Evolutionary conservation across 2,329 filamentous ascomycete species (phyloP).

Genomic region (Colletotrichum lupini): DNA sequence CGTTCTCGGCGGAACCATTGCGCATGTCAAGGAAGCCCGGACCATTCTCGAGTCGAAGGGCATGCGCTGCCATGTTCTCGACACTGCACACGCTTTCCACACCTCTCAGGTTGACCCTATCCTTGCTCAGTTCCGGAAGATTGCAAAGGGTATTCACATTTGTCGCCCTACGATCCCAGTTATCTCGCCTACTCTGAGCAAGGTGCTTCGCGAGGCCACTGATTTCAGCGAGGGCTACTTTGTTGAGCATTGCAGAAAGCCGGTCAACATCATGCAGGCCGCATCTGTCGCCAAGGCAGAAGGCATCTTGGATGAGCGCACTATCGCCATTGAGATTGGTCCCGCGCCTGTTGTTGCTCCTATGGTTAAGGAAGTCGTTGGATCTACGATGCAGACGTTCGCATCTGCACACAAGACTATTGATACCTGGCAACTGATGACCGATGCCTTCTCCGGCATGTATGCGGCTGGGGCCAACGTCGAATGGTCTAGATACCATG

Average conservation of each 20-base stretch:
- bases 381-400: slow-evolving; percentile 59
- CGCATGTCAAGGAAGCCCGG: slow-evolving; percentile 57
- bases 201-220: slow-evolving; percentile 59
- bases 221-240: slow-evolving; percentile 68
- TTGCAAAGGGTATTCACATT: slow-evolving; percentile 51
- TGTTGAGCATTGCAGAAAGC: slow-evolving; percentile 67
- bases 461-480: slow-evolving; percentile 71
- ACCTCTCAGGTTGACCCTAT: slow-evolving; percentile 65
- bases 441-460: slow-evolving; percentile 65
- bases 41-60: slow-evolving; percentile 43
- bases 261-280: slow-evolving; percentile 73
- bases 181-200: slow-evolving; percentile 72
- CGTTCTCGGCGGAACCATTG: slow-evolving; percentile 66
- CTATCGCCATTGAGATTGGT: slow-evolving; percentile 76
- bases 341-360: slow-evolving; percentile 74
- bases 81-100: slow-evolving; percentile 65
- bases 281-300: slow-evolving; percentile 63
- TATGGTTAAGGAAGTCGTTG: slow-evolving; percentile 71
- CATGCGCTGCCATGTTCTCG: slow-evolving; percentile 56
- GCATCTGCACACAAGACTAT: slow-evolving; percentile 74
- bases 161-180: slow-evolving; percentile 64
- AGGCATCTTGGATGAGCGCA: slow-evolving; percentile 68
- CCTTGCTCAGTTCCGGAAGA: slow-evolving; percentile 65
- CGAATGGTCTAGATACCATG: slow-evolving; percentile 77
- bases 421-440: slow-evolving; percentile 72